Percentiles rank a stretch among this genome's conserved stretches.
Evolutionary conservation across 2,329 filamentous ascomycete genomes (phyloP).

Genomic region (Colletotrichum tofieldiae): DNA sequence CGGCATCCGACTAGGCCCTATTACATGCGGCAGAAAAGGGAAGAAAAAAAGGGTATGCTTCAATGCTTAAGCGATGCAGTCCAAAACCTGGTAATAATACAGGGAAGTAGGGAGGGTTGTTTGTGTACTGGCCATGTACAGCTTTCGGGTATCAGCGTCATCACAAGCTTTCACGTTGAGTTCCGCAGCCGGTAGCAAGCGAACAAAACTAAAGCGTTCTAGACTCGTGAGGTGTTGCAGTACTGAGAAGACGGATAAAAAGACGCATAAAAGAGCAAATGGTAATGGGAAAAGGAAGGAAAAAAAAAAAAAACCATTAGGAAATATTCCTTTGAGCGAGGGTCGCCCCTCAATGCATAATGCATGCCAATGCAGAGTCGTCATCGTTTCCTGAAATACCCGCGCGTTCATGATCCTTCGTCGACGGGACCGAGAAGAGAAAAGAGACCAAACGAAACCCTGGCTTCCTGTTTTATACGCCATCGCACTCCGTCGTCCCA

Average conservation of each 20-base stretch:
- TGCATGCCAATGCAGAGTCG: conserved; percentile 37
- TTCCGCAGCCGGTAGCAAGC: conserved; percentile 1
- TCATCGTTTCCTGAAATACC: conserved; percentile 28
- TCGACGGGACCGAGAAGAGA: conserved; percentile 1
- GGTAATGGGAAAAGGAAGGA: neutral
- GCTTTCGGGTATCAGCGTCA: neutral
- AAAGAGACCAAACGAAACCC: conserved; percentile 24
- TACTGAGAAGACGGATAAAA: neutral
- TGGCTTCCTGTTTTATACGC: conserved; percentile 40
- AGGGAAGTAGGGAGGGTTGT: neutral
- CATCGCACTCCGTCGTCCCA: conserved; percentile 28
- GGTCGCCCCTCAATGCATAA: conserved; percentile 27
- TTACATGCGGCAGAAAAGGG: neutral
- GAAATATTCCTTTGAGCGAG: conserved; percentile 24
- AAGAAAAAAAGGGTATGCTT: neutral
- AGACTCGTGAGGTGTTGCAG: conserved; percentile 21
- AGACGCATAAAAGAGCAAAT: neutral
- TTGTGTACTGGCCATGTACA: neutral
- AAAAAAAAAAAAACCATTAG: conserved; percentile 11
- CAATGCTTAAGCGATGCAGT: neutral
- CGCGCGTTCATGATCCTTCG: conserved; percentile 9
- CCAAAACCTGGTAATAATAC: conserved; percentile 2
- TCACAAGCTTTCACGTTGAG: conserved; percentile 18
- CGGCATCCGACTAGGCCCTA: neutral
- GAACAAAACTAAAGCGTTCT: conserved; percentile 24